These are phyloP conservation scores for Calonectria henricotiae DNA, from an alignment of 2,329 filamentous ascomycete species.

Conservation along the genomic window DNA sequence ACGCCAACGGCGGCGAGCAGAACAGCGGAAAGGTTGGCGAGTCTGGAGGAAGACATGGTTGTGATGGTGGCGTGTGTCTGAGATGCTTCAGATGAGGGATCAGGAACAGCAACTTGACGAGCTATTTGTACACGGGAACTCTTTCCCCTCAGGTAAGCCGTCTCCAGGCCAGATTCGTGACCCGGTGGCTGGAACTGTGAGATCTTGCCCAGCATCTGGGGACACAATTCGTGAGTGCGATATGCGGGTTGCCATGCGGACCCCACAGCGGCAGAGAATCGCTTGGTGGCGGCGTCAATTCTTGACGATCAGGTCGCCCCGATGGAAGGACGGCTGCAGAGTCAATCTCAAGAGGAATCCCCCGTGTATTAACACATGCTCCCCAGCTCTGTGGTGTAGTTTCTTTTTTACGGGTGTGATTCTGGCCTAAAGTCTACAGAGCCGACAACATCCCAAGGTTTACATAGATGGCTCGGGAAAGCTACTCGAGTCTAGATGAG, in stretches of 20 bases:
- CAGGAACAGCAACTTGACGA: not conserved
- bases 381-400: not conserved
- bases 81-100: not conserved
- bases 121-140: constrained; percentile 16
- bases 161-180: constrained; percentile 4
- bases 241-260: constrained; percentile 2
- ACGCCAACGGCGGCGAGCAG: constrained; percentile 6
- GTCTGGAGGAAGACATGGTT: constrained; percentile 21
- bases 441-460: not conserved
- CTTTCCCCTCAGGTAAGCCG: not conserved
- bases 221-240: constrained; percentile 5
- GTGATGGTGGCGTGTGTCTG: not conserved
- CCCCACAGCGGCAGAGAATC: constrained; percentile 23
- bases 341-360: constrained; percentile 1
- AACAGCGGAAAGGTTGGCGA: constrained; percentile 17
- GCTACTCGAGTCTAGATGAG: not conserved
- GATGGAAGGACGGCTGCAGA: constrained; percentile 2
- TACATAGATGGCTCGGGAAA: not conserved
- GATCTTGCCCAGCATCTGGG: constrained; percentile 9
- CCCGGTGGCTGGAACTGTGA: constrained; percentile 6
- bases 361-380: not conserved
- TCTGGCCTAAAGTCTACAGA: not conserved
- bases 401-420: not conserved
- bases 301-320: not conserved
- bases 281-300: constrained; percentile 12